Evolutionary conservation across 2,329 filamentous ascomycete genomes (phyloP).

Genomic region (Bertia moriformis): DNA sequence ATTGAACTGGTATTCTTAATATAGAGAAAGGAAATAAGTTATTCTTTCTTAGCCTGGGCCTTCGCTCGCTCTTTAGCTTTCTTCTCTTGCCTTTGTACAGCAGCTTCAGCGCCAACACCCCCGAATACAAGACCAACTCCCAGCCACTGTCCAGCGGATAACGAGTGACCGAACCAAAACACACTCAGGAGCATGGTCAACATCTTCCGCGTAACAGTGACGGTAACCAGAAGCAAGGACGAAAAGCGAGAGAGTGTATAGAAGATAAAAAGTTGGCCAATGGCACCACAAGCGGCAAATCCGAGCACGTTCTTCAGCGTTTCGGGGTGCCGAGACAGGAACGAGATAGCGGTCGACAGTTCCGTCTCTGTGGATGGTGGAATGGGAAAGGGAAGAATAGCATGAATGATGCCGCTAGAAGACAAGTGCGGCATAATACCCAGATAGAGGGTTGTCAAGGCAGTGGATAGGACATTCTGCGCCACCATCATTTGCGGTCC

Average conservation of each 20-base stretch:
- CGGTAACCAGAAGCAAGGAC: slow-evolving; percentile 45
- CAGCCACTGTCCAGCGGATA: slow-evolving; percentile 45
- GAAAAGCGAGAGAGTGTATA: slow-evolving; percentile 48
- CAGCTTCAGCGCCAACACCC: slow-evolving; percentile 46
- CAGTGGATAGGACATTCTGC: slow-evolving; percentile 43
- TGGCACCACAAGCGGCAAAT: slow-evolving; percentile 46
- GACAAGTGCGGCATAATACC: slow-evolving; percentile 38
- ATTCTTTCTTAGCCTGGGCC: slow-evolving; percentile 3
- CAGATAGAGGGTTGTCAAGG: slow-evolving; percentile 38
- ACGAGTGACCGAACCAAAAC: slow-evolving; percentile 46
- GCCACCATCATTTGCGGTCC: slow-evolving; percentile 59
- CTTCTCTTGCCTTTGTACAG: slow-evolving; percentile 43
- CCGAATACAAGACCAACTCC: slow-evolving; percentile 50
- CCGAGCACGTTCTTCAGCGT: slow-evolving; percentile 45
- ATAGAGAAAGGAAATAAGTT: too few species aligned
- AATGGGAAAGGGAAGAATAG: slow-evolving; percentile 22
- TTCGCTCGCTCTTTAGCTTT: slow-evolving; percentile 34
- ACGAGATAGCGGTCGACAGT: slow-evolving; percentile 35
- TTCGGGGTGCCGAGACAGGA: slow-evolving; percentile 39
- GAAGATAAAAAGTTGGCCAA: slow-evolving; percentile 54
- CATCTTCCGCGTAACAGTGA: slow-evolving; percentile 57
- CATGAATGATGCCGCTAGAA: slow-evolving; percentile 18
- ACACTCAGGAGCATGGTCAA: slow-evolving; percentile 54
- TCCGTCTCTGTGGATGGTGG: slow-evolving; percentile 30
- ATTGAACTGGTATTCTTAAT: too few species aligned